Percentiles rank a stretch among this genome's conserved stretches.
Evolutionary conservation across 495 filamentous ascomycete genomes (phyloP).

Genomic region (Aspergillus steynii): DNA sequence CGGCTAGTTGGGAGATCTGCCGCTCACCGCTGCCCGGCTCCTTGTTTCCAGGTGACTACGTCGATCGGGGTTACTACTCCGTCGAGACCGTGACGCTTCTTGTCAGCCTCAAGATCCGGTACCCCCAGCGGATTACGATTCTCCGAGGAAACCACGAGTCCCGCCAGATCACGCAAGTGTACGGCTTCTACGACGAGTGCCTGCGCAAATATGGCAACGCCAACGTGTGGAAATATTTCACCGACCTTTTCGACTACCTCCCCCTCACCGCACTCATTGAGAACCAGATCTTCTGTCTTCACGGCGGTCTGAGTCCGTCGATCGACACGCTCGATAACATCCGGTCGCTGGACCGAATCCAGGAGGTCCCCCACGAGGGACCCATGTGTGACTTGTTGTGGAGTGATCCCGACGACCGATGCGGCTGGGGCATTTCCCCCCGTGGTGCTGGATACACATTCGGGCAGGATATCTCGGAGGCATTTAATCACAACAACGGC

Average conservation of each 20-base stretch:
- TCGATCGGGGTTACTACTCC: conserved; percentile 95
- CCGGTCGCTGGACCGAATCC: conserved; percentile 89
- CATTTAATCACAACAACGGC: conserved; percentile 99
- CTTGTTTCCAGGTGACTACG: conserved; percentile 75
- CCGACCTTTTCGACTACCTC: conserved; percentile 98
- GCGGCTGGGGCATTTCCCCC: conserved; percentile 97
- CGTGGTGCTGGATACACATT: conserved; percentile 98
- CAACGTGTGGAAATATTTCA: conserved; percentile 99
- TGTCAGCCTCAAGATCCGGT: conserved; percentile 93
- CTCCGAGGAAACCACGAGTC: conserved; percentile 97
- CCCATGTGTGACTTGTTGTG: conserved; percentile 98
- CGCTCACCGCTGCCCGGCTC: neutral
- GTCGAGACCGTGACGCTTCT: conserved; percentile 95
- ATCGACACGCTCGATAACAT: conserved; percentile 99
- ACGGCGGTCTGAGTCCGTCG: conserved; percentile 92
- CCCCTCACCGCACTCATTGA: conserved; percentile 98
- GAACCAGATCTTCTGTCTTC: conserved; percentile 99
- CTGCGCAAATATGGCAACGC: conserved; percentile 97
- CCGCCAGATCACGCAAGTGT: conserved; percentile 95
- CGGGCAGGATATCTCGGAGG: conserved; percentile 98
- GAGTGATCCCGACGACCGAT: conserved; percentile 97
- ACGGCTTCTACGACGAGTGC: conserved; percentile 98
- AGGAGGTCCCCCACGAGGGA: conserved; percentile 97
- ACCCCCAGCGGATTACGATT: conserved; percentile 94
- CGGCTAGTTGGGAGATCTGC: neutral